Evolutionary conservation across 768 basidiomycete species (phyloP).

Genomic region (Mycena metata): DNA sequence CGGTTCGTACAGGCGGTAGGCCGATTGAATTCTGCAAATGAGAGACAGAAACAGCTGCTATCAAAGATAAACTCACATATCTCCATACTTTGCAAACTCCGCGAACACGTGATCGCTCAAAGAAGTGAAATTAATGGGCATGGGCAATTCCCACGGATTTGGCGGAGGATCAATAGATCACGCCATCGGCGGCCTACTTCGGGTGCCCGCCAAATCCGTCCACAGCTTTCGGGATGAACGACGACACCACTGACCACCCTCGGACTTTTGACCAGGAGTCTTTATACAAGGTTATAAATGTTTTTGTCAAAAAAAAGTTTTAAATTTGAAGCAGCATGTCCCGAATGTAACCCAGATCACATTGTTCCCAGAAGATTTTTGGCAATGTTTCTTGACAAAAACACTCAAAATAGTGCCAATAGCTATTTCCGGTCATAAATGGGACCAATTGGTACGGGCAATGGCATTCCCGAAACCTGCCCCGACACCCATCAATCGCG

Average conservation of each 20-base stretch:
- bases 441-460: too few relatives aligned
- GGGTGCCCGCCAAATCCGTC: background rate
- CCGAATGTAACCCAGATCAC: background rate
- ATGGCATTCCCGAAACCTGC: too few relatives aligned
- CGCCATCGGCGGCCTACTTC: background rate
- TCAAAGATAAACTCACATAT: background rate
- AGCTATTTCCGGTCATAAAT: too few relatives aligned
- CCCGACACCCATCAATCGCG: too few relatives aligned
- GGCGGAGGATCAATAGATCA: background rate
- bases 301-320: constrained; percentile 4
- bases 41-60: background rate
- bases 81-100: background rate
- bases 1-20: constrained; percentile 39
- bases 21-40: constrained; percentile 1
- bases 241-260: background rate
- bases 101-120: background rate
- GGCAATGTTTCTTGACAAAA: too few relatives aligned
- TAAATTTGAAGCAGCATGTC: background rate
- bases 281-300: background rate
- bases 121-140: constrained; percentile 19
- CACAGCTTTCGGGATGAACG: background rate
- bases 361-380: too few relatives aligned
- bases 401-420: too few relatives aligned
- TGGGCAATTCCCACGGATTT: too few relatives aligned
- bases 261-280: background rate